phyloP scores from a whole-genome alignment of 176 grass and related monocot genomes.

The Bromus sterilis region DNA sequence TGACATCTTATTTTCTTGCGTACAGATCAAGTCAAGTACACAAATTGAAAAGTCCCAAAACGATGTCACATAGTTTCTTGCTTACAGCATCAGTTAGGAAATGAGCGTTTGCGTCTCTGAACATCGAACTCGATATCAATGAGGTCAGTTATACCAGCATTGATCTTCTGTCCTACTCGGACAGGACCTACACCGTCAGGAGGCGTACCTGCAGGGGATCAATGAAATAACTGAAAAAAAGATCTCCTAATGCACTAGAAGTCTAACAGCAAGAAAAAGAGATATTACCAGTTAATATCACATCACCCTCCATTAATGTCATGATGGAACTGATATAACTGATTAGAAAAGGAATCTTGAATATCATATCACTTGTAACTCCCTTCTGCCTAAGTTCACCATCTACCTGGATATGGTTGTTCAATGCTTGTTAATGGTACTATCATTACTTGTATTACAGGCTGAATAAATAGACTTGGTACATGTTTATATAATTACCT shows the following conservation, averaged over 20 bases:
- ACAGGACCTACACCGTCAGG: slow-evolving; percentile 70
- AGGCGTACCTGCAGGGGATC: slow-evolving; percentile 55
- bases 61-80: slow-evolving; percentile 2
- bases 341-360: slow-evolving; percentile 87
- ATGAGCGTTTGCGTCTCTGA: slow-evolving; percentile 39
- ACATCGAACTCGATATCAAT: slow-evolving; percentile 89
- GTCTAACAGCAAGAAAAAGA: not conserved
- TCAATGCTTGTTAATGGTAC: slow-evolving; percentile 1
- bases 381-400: slow-evolving; percentile 88
- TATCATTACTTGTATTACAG: not conserved
- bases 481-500: slow-evolving; percentile 42
- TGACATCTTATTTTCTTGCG: not conserved
- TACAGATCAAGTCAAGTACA: not conserved
- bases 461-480: not conserved
- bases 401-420: slow-evolving; percentile 52
- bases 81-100: slow-evolving; percentile 23
- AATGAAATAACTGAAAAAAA: not conserved
- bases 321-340: slow-evolving; percentile 92
- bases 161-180: slow-evolving; percentile 66
- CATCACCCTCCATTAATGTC: slow-evolving; percentile 86
- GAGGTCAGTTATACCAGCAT: slow-evolving; percentile 75
- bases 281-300: slow-evolving; percentile 78
- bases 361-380: slow-evolving; percentile 82
- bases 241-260: not conserved
- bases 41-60: not conserved